Base-by-base conservation (phyloP, 306 rosid genomes). In the Ceratonia siliqua region DNA sequence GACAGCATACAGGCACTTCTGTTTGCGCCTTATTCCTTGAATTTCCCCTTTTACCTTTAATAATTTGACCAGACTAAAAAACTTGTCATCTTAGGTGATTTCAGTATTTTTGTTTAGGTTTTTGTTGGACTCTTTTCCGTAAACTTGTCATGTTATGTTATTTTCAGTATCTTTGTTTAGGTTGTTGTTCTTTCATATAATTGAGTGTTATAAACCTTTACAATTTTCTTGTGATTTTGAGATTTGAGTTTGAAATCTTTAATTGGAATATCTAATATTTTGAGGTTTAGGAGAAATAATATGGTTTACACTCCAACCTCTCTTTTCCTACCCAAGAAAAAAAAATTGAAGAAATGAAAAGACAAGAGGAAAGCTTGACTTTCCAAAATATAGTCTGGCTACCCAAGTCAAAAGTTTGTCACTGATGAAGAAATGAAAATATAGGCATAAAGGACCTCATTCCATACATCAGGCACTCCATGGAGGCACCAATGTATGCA, bases 401-500 rank as follows among this genome's bases (percentile, higher is more conserved):
- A 20, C 12, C 38, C 2, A 0, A 18, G 20, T 15, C 6, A 62
- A 53, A 43, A 5, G n/a, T 36, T 49, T 57, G 78, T 86, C 66
- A 83, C 82, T 25, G 79, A 43, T 61, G 74, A 1, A n/a, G n/a
- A n/a, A n/a, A n/a, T n/a, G n/a, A 85, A 82, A 81, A 94, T 80
- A 35, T 79, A 77, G 49, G 93, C 86, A 79, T 85, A 91, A 30
- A 91, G 88, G 41, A 94, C 82, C 57, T 89, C 88, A 79, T 91
- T 94, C 98, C 98, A 94, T 0, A 86, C 86, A 58, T 94, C 98
- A 20, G 98, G 90, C 3, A 91, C 88, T 21, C 98, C 98, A 45
- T 96, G 97, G 10, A 91, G 97, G 53, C 97, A 94, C 98, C 98
- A 94, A 74, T 94, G 97, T 6, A 87, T 87, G 78, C 98, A 94